Conservation (phyloP, 352 stramenopile species). For the Phytophthora pluvialis region DNA sequence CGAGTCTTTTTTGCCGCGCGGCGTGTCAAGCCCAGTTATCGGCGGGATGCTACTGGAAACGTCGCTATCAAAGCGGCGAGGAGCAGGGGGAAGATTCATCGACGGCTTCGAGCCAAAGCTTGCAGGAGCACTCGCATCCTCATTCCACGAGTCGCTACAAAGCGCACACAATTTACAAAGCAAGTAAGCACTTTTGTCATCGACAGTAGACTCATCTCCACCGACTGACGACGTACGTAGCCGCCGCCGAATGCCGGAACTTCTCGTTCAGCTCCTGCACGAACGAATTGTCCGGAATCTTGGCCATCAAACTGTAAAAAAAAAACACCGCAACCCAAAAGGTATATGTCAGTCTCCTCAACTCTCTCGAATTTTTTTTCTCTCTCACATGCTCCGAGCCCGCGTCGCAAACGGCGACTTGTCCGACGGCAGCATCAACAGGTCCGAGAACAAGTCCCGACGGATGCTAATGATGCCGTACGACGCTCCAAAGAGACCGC, state of each 20-base stretch:
- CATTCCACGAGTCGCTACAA: slow-evolving; percentile 58
- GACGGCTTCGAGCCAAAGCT: slow-evolving; percentile 20
- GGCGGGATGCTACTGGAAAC: slow-evolving; percentile 30
- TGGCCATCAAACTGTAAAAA: slow-evolving; percentile 41
- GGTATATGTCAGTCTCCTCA: not conserved
- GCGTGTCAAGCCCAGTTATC: slow-evolving; percentile 37
- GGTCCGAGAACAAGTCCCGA: slow-evolving; percentile 66
- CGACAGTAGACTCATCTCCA: not conserved
- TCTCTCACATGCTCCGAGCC: slow-evolving; percentile 54
- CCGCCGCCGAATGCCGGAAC: slow-evolving; percentile 45
- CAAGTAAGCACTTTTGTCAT: not conserved
- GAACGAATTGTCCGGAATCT: slow-evolving; percentile 57
- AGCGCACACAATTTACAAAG: not conserved
- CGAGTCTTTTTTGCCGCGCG: slow-evolving; percentile 20
- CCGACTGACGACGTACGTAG: slow-evolving; percentile 46
- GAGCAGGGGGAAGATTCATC: slow-evolving; percentile 8
- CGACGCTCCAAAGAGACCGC: slow-evolving; percentile 61
- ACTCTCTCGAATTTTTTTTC: not conserved
- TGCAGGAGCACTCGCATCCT: slow-evolving; percentile 17
- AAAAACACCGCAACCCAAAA: not conserved
- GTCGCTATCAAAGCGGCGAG: slow-evolving; percentile 21
- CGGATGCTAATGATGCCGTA: slow-evolving; percentile 79
- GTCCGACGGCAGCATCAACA: slow-evolving; percentile 68
- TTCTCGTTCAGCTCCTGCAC: slow-evolving; percentile 62
- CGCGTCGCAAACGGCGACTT: slow-evolving; percentile 68